Evolutionary conservation across 441 rosid genomes (phyloP).

Genomic region (Dalechampia spathulata): DNA sequence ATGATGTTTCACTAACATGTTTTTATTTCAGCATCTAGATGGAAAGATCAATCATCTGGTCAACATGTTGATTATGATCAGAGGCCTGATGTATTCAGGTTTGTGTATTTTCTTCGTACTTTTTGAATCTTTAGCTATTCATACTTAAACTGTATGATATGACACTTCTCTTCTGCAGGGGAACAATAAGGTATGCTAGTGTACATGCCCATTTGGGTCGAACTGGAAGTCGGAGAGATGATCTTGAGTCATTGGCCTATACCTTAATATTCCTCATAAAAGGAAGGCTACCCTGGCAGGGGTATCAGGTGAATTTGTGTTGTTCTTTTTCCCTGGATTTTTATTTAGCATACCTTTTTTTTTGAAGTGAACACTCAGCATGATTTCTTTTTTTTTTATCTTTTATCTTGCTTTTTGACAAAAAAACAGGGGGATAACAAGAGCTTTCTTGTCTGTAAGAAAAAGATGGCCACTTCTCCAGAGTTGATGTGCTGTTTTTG

Average conservation of each 20-base stretch:
- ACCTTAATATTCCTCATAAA: conserved; percentile 72
- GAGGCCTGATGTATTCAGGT: conserved; percentile 93
- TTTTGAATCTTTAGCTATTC: neutral
- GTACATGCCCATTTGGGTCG: conserved; percentile 92
- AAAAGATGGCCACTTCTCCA: conserved; percentile 82
- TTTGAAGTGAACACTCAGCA: conserved; percentile 6
- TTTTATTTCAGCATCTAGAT: conserved; percentile 65
- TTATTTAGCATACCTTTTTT: conserved; percentile 1
- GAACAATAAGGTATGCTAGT: conserved; percentile 87
- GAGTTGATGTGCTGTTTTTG: conserved; percentile 79
- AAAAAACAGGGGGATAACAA: conserved; percentile 73
- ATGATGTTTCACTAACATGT: neutral
- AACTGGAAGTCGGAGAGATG: conserved; percentile 86
- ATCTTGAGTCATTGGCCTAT: conserved; percentile 86
- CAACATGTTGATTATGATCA: conserved; percentile 88
- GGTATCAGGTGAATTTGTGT: conserved; percentile 51
- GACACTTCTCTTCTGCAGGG: conserved; percentile 37
- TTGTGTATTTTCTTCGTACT: conserved; percentile 10
- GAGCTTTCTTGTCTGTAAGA: conserved; percentile 88
- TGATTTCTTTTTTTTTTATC: neutral
- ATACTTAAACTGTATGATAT: conserved; percentile 4
- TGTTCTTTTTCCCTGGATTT: neutral
- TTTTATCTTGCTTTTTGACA: too few species aligned
- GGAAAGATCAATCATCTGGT: conserved; percentile 87
- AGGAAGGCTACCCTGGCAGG: conserved; percentile 94